A percentile compares a stretch with the other conserved stretches of the same genome.
These are phyloP conservation scores for Didymella arachidicola DNA, from an alignment of 2,329 filamentous ascomycete genomes.

Conservation along the genomic window DNA sequence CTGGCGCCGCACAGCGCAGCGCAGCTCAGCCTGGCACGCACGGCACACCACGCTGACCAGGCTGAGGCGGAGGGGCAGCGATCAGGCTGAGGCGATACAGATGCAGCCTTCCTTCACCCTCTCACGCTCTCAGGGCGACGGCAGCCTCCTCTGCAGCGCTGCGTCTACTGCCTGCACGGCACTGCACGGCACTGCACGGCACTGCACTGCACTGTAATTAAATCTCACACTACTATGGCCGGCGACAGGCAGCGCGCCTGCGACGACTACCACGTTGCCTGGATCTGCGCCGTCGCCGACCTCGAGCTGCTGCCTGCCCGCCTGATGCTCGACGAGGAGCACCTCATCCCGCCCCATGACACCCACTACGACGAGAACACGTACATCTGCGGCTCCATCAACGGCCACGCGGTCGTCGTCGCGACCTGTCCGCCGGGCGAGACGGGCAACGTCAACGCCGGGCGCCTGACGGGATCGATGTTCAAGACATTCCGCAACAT, in stretches of 20 bases:
- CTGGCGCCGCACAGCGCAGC: too few species aligned
- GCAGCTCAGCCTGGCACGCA: too few species aligned
- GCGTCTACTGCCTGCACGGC: not conserved
- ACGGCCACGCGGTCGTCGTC: conserved; percentile 19
- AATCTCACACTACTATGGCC: too few species aligned
- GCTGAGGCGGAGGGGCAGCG: not conserved
- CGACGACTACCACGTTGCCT: conserved; percentile 23
- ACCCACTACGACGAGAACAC: conserved; percentile 25
- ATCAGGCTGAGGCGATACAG: not conserved
- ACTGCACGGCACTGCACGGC: too few species aligned
- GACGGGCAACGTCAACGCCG: too few species aligned
- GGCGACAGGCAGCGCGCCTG: too few species aligned
- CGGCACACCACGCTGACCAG: not conserved
- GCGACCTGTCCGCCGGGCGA: conserved; percentile 15
- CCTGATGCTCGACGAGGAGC: conserved; percentile 24
- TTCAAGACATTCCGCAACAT: conserved; percentile 25
- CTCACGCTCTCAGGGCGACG: not conserved
- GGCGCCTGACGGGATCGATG: conserved; percentile 16
- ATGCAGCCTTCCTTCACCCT: too few species aligned
- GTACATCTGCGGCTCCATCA: conserved; percentile 17
- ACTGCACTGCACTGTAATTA: too few species aligned
- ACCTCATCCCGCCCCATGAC: conserved; percentile 11
- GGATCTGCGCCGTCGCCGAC: conserved; percentile 18
- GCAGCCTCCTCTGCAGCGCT: not conserved
- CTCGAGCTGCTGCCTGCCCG: conserved; percentile 21